phyloP scores from a whole-genome alignment of 2,329 filamentous ascomycete species.

The Diplodia sapinea region DNA sequence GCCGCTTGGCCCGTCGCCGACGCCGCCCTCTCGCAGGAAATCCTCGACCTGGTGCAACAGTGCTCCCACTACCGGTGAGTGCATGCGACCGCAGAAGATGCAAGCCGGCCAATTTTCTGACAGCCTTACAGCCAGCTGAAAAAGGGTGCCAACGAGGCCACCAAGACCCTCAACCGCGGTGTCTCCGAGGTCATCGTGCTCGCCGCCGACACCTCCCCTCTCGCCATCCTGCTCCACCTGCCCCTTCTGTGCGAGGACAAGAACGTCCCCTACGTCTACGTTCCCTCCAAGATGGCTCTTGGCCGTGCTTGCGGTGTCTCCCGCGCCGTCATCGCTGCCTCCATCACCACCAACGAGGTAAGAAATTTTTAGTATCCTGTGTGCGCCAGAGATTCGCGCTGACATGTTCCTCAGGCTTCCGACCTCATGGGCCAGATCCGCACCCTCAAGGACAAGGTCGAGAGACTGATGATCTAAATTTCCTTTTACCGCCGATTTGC shows the following conservation, averaged over 20 bases:
- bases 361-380: background rate
- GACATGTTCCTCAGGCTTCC: conserved; percentile 35
- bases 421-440: conserved; percentile 89
- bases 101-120: conserved; percentile 21
- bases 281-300: conserved; percentile 83
- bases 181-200: conserved; percentile 88
- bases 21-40: conserved; percentile 56
- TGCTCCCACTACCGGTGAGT: conserved; percentile 37
- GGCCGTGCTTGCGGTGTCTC: conserved; percentile 89
- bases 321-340: conserved; percentile 82
- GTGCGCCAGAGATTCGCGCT: background rate
- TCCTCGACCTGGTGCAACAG: conserved; percentile 46
- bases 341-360: conserved; percentile 73
- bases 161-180: conserved; percentile 89
- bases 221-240: conserved; percentile 75
- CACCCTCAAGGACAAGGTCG: conserved; percentile 90
- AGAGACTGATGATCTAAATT: conserved; percentile 84
- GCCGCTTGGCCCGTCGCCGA: conserved; percentile 50
- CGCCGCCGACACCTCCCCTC: conserved; percentile 83
- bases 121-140: conserved; percentile 67
- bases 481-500: background rate
- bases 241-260: conserved; percentile 86
- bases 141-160: conserved; percentile 80
- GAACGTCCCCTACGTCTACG: conserved; percentile 74
- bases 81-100: background rate